Percentiles rank a stretch among this genome's conserved stretches.
phyloP scores from a whole-genome alignment of 129 eudicot species.

The Cynara cardunculus region DNA sequence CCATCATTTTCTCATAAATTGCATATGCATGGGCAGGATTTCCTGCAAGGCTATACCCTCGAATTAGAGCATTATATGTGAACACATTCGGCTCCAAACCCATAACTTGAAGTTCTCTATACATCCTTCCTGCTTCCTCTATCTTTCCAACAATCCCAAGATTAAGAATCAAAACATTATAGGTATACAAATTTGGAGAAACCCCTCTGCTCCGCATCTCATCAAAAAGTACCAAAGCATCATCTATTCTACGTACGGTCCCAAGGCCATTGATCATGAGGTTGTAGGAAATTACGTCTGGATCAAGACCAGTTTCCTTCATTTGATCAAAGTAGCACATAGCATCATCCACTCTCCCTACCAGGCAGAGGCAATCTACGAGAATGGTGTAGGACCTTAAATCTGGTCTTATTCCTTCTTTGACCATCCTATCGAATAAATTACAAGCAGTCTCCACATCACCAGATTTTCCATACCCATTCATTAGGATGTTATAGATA shows the following conservation, averaged over 20 bases:
- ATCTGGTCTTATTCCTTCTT: conserved; percentile 89
- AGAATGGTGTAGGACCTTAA: conserved; percentile 85
- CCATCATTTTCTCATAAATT: conserved; percentile 89
- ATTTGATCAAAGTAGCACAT: conserved; percentile 61
- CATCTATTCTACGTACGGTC: conserved; percentile 52
- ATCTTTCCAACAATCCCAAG: conserved; percentile 76
- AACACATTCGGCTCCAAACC: conserved; percentile 83
- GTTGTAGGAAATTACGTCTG: conserved; percentile 74
- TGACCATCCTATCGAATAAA: conserved; percentile 67
- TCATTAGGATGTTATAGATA: conserved; percentile 80
- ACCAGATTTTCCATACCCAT: conserved; percentile 88
- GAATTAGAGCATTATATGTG: conserved; percentile 88
- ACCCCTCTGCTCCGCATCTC: conserved; percentile 73
- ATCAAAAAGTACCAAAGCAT: conserved; percentile 60
- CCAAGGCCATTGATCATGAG: conserved; percentile 92
- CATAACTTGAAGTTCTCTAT: conserved; percentile 54
- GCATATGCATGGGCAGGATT: conserved; percentile 71
- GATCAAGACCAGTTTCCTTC: conserved; percentile 76
- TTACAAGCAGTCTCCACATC: conserved; percentile 60
- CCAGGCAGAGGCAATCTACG: conserved; percentile 72
- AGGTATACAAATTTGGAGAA: conserved; percentile 73
- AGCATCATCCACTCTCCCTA: conserved; percentile 68
- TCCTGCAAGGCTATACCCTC: conserved; percentile 77
- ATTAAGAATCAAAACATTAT: conserved; percentile 67
- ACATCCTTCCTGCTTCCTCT: conserved; percentile 72